These are phyloP conservation scores for Candida incommunis DNA, from an alignment of 805 yeast species.

Conservation along the genomic window DNA sequence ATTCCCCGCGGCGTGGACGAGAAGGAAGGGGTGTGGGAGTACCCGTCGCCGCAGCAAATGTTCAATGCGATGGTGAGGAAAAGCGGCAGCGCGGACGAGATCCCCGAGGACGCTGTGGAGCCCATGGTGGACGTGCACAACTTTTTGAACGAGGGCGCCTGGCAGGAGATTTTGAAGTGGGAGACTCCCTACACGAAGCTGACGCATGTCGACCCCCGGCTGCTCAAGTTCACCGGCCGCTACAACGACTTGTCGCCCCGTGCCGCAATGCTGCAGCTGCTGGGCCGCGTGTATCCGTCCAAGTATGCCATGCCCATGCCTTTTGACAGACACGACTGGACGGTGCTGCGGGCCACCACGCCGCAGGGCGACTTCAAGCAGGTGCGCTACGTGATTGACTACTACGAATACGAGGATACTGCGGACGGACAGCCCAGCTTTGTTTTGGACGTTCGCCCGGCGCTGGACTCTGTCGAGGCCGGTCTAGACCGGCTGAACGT, in stretches of 20 bases:
- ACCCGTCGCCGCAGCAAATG: constrained; percentile 99
- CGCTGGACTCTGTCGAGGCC: constrained; percentile 52
- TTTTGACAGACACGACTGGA: constrained; percentile 98
- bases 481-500: constrained; percentile 55
- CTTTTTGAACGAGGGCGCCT: constrained; percentile 91
- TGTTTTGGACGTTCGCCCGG: constrained; percentile 90
- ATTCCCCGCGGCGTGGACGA: constrained; percentile 69
- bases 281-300: constrained; percentile 61
- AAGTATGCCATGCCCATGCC: constrained; percentile 71
- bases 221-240: constrained; percentile 78
- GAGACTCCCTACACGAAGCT: constrained; percentile 53
- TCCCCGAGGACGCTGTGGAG: constrained; percentile 92
- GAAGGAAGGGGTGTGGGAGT: constrained; percentile 83
- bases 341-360: constrained; percentile 55
- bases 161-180: constrained; percentile 92
- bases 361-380: constrained; percentile 38
- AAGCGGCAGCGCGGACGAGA: constrained; percentile 65
- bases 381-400: constrained; percentile 89
- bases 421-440: constrained; percentile 78
- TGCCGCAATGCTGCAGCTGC: constrained; percentile 50
- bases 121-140: constrained; percentile 96
- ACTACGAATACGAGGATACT: constrained; percentile 91
- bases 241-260: constrained; percentile 82
- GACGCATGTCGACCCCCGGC: constrained; percentile 52
- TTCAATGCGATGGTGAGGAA: constrained; percentile 92